Evolutionary conservation across 2,329 filamentous ascomycete species (phyloP).

Genomic region (Cytospora piceicola): DNA sequence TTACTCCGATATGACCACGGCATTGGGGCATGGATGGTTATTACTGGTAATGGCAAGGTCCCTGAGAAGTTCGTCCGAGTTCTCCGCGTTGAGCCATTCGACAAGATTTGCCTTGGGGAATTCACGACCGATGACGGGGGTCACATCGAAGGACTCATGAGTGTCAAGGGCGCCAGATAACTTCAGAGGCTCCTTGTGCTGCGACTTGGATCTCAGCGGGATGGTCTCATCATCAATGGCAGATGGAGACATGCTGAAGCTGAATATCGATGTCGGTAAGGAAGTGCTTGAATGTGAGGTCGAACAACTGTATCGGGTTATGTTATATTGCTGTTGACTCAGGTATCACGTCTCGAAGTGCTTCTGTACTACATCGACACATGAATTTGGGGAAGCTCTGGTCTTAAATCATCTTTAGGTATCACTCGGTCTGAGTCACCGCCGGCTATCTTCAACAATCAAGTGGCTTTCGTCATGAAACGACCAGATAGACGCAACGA

Average conservation of each 20-base stretch:
- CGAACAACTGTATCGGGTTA: too few species aligned
- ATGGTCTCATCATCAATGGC: constrained; percentile 32
- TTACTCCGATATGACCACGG: background rate
- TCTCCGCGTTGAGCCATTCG: constrained; percentile 63
- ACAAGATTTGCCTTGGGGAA: constrained; percentile 62
- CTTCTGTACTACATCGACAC: background rate
- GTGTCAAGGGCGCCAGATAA: constrained; percentile 54
- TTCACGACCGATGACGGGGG: constrained; percentile 65
- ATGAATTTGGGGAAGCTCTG: too few species aligned
- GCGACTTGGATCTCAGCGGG: constrained; percentile 28
- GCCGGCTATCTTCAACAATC: background rate
- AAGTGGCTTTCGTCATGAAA: background rate
- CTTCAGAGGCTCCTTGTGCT: constrained; percentile 47
- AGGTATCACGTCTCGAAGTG: background rate
- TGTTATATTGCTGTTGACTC: background rate
- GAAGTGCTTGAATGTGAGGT: background rate
- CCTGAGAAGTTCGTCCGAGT: constrained; percentile 65
- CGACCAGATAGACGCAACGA: background rate
- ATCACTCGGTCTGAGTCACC: too few species aligned
- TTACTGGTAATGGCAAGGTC: constrained; percentile 72
- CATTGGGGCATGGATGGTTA: constrained; percentile 40
- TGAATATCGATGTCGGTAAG: too few species aligned
- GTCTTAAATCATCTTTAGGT: too few species aligned
- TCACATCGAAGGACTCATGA: constrained; percentile 61
- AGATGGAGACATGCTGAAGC: constrained; percentile 33